Evolutionary conservation across 2,329 filamentous ascomycete genomes (phyloP).

Genomic region (Cercospora berteroae): DNA sequence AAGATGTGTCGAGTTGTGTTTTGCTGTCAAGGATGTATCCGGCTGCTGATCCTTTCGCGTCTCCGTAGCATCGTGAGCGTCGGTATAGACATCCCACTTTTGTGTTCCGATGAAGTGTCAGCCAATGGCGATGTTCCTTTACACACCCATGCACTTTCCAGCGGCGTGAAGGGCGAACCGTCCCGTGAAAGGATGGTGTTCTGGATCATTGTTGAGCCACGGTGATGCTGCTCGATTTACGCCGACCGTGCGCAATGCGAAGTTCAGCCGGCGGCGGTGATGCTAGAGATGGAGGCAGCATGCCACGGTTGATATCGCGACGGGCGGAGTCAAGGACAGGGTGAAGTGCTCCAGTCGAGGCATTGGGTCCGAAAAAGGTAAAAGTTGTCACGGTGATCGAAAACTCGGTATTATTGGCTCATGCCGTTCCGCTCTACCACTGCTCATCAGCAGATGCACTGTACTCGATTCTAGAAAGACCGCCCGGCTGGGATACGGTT

Average conservation of each 20-base stretch:
- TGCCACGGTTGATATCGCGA: not conserved
- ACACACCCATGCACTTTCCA: not conserved
- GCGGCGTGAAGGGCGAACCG: not conserved
- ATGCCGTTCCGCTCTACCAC: not conserved
- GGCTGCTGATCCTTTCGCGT: not conserved
- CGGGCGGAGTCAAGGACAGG: not conserved
- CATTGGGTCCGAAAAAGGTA: not conserved
- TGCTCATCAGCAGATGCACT: conserved; percentile 1
- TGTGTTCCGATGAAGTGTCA: not conserved
- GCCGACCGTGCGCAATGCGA: not conserved
- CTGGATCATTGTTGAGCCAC: too few species aligned
- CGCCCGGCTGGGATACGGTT: not conserved
- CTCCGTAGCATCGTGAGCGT: not conserved
- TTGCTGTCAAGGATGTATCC: too few species aligned
- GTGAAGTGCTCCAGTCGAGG: not conserved
- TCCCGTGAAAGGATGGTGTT: not conserved
- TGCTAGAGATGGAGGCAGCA: not conserved
- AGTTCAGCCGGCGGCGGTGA: not conserved
- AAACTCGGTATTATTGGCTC: not conserved
- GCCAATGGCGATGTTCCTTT: not conserved
- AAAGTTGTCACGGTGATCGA: not conserved
- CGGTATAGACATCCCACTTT: not conserved
- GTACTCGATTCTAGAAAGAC: conserved; percentile 2
- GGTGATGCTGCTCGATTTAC: not conserved
- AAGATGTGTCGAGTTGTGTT: too few species aligned